phyloP scores from a whole-genome alignment of 306 rosid genomes.

The Casuarina glauca region DNA sequence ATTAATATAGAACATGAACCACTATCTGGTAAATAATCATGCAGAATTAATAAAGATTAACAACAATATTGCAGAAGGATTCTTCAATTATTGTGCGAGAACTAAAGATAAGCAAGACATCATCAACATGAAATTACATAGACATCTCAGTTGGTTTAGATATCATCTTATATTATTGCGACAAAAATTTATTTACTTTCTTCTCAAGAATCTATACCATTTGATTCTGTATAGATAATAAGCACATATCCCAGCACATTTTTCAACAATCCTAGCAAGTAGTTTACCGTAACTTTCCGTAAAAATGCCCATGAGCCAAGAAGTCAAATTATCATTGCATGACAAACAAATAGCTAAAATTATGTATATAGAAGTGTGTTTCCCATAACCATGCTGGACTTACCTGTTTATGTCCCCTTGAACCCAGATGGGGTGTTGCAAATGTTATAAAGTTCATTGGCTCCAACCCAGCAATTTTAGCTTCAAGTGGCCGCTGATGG shows the following conservation, averaged over 20 bases:
- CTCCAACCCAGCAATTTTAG: slow-evolving; percentile 80
- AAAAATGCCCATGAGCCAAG: background rate
- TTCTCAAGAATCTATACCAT: background rate
- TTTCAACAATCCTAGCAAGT: background rate
- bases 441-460: slow-evolving; percentile 90
- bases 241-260: background rate
- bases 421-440: slow-evolving; percentile 98
- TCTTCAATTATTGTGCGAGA: background rate
- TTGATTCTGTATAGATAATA: background rate
- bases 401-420: slow-evolving; percentile 86
- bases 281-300: background rate
- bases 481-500: slow-evolving; percentile 38
- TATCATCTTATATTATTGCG: background rate
- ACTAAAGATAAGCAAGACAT: background rate
- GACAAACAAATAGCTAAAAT: background rate
- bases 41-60: background rate
- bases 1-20: slow-evolving; percentile 13
- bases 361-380: background rate
- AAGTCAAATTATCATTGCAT: background rate
- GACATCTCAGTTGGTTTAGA: background rate
- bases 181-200: background rate
- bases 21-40: slow-evolving; percentile 5
- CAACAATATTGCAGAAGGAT: background rate
- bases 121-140: background rate
- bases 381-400: slow-evolving; percentile 11